phyloP scores from a whole-genome alignment of 2,329 filamentous ascomycete genomes.

The Nemania sp. region DNA sequence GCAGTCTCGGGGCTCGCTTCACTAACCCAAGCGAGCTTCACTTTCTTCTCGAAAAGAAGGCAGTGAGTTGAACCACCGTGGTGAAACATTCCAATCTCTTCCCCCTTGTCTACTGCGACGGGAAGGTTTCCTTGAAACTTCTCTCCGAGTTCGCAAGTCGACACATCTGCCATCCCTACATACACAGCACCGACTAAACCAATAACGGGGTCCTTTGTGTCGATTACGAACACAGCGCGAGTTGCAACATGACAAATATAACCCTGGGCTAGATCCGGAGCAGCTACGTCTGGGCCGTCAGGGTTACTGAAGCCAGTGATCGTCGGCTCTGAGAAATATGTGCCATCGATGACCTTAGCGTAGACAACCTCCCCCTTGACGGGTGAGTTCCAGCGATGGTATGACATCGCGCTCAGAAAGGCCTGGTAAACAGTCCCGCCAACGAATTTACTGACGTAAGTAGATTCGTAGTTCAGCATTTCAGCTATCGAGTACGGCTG shows the following conservation, averaged over 20 bases:
- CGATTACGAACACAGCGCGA: constrained; percentile 73
- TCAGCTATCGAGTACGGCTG: constrained; percentile 22
- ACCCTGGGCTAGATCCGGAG: constrained; percentile 63
- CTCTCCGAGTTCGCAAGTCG: constrained; percentile 75
- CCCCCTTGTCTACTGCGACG: constrained; percentile 26
- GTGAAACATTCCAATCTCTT: constrained; percentile 39
- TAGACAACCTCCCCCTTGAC: constrained; percentile 8
- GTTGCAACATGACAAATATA: constrained; percentile 74
- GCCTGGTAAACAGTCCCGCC: constrained; percentile 22
- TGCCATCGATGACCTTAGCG: constrained; percentile 59
- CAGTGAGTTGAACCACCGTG: constrained; percentile 38
- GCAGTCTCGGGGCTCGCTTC: constrained; percentile 24
- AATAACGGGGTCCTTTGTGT: constrained; percentile 71
- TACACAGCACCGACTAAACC: constrained; percentile 75
- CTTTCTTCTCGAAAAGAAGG: constrained; percentile 26
- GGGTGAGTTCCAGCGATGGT: constrained; percentile 21
- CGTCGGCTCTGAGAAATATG: constrained; percentile 66
- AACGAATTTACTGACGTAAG: constrained; percentile 10
- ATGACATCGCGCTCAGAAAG: constrained; percentile 16
- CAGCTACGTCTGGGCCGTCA: constrained; percentile 39
- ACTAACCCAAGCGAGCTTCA: constrained; percentile 34
- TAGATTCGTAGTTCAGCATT: constrained; percentile 7
- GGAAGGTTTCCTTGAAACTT: constrained; percentile 46
- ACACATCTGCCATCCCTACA: constrained; percentile 80
- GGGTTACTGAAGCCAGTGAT: constrained; percentile 56